These are phyloP conservation scores for Ceratobasidium sp. DNA, from an alignment of 1,284 basidiomycete genomes.

Conservation along the genomic window DNA sequence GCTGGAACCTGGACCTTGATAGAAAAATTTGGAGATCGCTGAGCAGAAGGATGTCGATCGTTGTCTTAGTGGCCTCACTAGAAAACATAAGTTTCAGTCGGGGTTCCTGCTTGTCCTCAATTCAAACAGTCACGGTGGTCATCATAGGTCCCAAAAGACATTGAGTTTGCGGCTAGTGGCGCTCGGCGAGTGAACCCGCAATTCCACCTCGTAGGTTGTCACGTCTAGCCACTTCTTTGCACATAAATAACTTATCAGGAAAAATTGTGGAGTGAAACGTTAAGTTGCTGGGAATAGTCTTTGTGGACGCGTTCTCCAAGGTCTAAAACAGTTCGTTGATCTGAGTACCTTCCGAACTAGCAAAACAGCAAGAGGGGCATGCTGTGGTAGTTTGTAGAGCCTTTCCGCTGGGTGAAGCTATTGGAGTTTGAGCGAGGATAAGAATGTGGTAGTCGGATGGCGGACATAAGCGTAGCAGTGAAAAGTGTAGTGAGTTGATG, in stretches of 20 bases:
- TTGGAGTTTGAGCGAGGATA: too few relatives aligned
- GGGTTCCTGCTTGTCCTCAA: too few relatives aligned
- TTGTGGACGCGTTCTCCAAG: too few relatives aligned
- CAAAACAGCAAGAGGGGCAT: neutral
- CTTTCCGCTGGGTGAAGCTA: neutral
- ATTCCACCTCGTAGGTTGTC: neutral
- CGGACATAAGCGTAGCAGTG: too few relatives aligned
- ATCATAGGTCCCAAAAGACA: too few relatives aligned
- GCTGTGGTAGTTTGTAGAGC: neutral
- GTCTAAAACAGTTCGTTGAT: neutral
- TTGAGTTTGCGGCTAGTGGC: neutral
- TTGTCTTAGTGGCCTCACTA: too few relatives aligned
- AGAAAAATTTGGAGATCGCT: neutral
- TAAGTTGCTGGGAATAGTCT: neutral
- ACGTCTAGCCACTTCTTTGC: conserved; percentile 1
- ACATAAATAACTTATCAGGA: neutral
- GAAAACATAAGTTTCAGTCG: too few relatives aligned
- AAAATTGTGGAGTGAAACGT: neutral
- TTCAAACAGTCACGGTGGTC: too few relatives aligned
- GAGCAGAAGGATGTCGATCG: neutral
- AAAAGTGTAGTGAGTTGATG: too few relatives aligned
- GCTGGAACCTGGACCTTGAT: neutral
- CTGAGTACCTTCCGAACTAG: neutral
- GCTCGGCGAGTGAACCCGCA: neutral
- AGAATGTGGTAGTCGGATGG: too few relatives aligned